phyloP scores from a whole-genome alignment of 1,139 yeast species.

The Pichia terricola region DNA sequence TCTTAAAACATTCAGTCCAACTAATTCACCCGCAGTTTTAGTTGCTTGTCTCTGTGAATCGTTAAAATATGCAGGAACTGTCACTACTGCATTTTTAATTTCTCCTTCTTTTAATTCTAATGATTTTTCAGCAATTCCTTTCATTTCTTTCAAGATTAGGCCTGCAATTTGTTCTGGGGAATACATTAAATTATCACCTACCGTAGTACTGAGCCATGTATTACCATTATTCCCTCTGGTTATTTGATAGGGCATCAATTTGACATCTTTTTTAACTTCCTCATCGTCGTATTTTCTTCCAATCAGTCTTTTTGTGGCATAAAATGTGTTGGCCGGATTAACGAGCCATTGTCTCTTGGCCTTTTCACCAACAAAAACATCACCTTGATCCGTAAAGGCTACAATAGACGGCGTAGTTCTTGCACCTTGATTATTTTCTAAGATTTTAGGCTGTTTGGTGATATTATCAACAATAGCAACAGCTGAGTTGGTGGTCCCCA shows the following conservation, averaged over 20 bases:
- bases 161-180: conserved; percentile 56
- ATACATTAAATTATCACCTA: conserved; percentile 22
- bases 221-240: conserved; percentile 48
- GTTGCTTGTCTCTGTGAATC: conserved; percentile 76
- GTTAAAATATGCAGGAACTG: conserved; percentile 75
- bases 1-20: conserved; percentile 58
- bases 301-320: conserved; percentile 65
- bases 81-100: conserved; percentile 57
- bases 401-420: conserved; percentile 70
- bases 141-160: conserved; percentile 44
- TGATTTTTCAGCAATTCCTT: conserved; percentile 42
- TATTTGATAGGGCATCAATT: conserved; percentile 46
- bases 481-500: conserved; percentile 78
- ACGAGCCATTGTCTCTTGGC: conserved; percentile 62
- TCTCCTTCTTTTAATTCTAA: conserved; percentile 23
- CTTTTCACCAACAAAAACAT: conserved; percentile 46
- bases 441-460: conserved; percentile 40
- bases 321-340: conserved; percentile 61
- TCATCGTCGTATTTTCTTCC: conserved; percentile 56
- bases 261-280: conserved; percentile 56
- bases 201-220: conserved; percentile 44
- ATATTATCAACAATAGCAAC: conserved; percentile 49
- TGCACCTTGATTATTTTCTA: conserved; percentile 61
- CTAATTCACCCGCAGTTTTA: conserved; percentile 57
- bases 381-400: conserved; percentile 39